Evolutionary conservation across 352 stramenopile genomes (phyloP).

Genomic region (Globisporangium nunn): DNA sequence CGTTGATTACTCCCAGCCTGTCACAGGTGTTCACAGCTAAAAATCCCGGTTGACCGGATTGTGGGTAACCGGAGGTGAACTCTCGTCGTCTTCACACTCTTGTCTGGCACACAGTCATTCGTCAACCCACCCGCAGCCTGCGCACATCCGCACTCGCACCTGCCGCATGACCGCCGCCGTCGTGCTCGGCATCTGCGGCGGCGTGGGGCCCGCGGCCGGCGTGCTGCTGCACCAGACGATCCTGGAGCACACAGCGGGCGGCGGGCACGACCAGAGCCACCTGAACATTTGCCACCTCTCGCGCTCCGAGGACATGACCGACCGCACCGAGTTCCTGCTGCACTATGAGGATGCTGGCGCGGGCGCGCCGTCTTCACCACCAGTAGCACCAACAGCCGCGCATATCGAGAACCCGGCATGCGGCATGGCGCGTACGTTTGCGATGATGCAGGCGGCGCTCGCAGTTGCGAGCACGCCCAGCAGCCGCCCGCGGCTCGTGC

Average conservation of each 20-base stretch:
- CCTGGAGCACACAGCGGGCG: slow-evolving; percentile 58
- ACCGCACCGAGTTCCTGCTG: slow-evolving; percentile 55
- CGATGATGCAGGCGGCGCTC: slow-evolving; percentile 56
- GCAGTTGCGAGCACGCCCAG: slow-evolving; percentile 1
- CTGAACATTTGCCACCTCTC: slow-evolving; percentile 69
- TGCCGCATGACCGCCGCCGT: background rate
- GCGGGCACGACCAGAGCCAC: slow-evolving; percentile 56
- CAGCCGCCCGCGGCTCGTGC: slow-evolving; percentile 33
- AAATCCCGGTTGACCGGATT: no score
- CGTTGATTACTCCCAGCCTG: no score
- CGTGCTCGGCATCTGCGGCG: slow-evolving; percentile 69
- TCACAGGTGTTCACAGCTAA: no score
- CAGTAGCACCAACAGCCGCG: background rate
- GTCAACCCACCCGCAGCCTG: no score
- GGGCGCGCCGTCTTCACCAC: background rate
- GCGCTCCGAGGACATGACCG: slow-evolving; percentile 68
- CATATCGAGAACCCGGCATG: slow-evolving; percentile 58
- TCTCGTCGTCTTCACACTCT: background rate
- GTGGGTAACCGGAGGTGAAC: background rate
- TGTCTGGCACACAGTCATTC: background rate
- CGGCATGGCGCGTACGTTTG: slow-evolving; percentile 68
- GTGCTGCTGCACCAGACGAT: slow-evolving; percentile 71
- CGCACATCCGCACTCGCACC: no score
- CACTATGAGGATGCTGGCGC: slow-evolving; percentile 9
- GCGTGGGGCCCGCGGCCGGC: slow-evolving; percentile 59